phyloP scores from a whole-genome alignment of 768 basidiomycete genomes.

The Leccinellum rugosiceps region DNA sequence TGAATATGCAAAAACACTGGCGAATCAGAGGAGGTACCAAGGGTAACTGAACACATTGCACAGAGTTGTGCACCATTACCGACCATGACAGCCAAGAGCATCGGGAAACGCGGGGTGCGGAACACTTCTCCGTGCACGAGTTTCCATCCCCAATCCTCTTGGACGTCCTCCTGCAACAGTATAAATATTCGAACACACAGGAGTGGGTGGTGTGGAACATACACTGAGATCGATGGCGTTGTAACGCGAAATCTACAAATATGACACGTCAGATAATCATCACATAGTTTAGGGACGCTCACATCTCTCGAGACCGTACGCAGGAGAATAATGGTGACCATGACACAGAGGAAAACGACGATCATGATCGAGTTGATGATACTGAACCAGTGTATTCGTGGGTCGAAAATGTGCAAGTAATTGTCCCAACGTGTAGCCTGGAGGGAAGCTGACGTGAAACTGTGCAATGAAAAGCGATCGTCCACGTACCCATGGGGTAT shows the following conservation, averaged over 20 bases:
- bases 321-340: conserved; percentile 90
- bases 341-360: conserved; percentile 83
- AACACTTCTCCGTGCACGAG: conserved; percentile 96
- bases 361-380: conserved; percentile 91
- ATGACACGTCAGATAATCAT: neutral
- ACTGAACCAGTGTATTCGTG: conserved; percentile 95
- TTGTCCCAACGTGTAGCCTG: conserved; percentile 96
- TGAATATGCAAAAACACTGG: conserved; percentile 2
- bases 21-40: conserved; percentile 46
- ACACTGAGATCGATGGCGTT: conserved; percentile 91
- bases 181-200: neutral
- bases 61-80: conserved; percentile 64
- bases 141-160: conserved; percentile 99
- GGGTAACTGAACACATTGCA: conserved; percentile 84
- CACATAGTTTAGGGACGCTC: conserved; percentile 17
- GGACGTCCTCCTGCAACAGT: conserved; percentile 75
- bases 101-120: conserved; percentile 72
- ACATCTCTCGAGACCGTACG: conserved; percentile 89
- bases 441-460: conserved; percentile 10
- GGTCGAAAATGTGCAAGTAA: conserved; percentile 92
- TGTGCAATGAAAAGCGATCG: neutral
- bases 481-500: conserved; percentile 70
- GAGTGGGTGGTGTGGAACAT: conserved; percentile 23
- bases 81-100: conserved; percentile 80
- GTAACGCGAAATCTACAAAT: conserved; percentile 51